Base-by-base conservation (phyloP, 2,329 filamentous ascomycete species). In the Lecanosticta acicola region DNA sequence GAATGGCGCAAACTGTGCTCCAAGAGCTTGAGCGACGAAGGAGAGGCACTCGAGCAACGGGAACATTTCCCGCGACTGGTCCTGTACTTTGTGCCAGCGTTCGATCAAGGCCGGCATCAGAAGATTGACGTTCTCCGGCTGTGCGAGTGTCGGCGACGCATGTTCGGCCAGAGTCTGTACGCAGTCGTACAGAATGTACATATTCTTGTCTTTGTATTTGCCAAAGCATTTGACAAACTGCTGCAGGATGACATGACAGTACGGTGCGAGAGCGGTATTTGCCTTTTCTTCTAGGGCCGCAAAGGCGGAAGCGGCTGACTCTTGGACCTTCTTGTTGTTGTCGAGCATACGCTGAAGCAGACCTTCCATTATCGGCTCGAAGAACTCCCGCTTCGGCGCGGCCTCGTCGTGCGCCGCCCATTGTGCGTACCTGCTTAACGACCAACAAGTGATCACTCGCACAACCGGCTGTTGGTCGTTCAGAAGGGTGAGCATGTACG, bases 171-270 rank as follows among this genome's bases (percentile, higher is more conserved):
- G 74, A 0, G 93, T 98, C 71, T 98, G 93, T 26, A 98, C 87
- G 66, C 93, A 97, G 70, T 98, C 93, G 71, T 98, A 98, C 26
- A 98, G 79, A 44, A 97, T 94, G 71, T 94, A 96, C 81, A 97
- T 96, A 71, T 98, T 98, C 61, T 88, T 84, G 68, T 97, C 91
- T 76, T 98, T 97, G 79, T 97, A 98, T 68, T 86, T 89, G 43
- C 76, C 79, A 68, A 98, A 98, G 68, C 93, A 98, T 50, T 79
- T 76, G 42, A 96, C 89, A 61, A 91, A 97, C 65, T 97, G 93
- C 51, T 83, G 84, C 43, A 97, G 80, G 59, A 98, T 97, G 19
- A 90, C 87, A 20, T 84, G 78, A 59, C 87, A 90, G 69, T 96
- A 98, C 0, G 87, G 87, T 53, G 84, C 81, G 34, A 98, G 71